phyloP scores from a whole-genome alignment of 2,329 filamentous ascomycete species.

The Aureobasidium musti region DNA sequence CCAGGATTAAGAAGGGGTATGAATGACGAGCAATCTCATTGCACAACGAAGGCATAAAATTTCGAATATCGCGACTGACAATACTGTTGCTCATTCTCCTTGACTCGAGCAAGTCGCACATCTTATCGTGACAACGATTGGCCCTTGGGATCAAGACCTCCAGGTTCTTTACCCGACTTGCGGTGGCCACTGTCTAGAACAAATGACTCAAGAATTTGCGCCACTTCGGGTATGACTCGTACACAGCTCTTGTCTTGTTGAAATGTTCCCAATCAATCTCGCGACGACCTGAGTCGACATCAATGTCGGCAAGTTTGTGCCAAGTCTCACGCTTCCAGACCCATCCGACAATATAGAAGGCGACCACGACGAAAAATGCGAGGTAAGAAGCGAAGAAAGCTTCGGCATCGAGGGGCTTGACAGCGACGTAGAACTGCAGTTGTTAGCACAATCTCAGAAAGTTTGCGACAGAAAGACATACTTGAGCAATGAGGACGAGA shows the following conservation, averaged over 20 bases:
- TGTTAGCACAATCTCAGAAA: background rate
- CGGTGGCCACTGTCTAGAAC: constrained; percentile 18
- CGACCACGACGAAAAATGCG: constrained; percentile 55
- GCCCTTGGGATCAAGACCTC: too few relatives aligned
- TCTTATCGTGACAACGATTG: too few relatives aligned
- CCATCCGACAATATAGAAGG: constrained; percentile 59
- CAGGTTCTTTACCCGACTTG: too few relatives aligned
- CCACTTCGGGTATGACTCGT: constrained; percentile 58
- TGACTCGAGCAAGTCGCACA: too few relatives aligned
- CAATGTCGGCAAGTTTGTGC: constrained; percentile 61
- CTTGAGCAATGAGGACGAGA: constrained; percentile 73
- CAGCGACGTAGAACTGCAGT: constrained; percentile 52
- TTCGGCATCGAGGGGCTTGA: constrained; percentile 49
- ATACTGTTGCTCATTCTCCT: too few relatives aligned
- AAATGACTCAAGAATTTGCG: constrained; percentile 39
- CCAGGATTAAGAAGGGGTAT: too few relatives aligned
- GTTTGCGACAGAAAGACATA: background rate
- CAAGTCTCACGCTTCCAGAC: constrained; percentile 66
- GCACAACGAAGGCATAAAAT: too few relatives aligned
- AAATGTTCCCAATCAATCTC: constrained; percentile 67
- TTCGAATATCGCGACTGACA: too few relatives aligned
- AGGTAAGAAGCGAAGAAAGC: constrained; percentile 60
- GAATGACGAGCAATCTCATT: too few relatives aligned
- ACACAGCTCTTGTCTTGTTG: constrained; percentile 55
- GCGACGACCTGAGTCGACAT: constrained; percentile 66